Base-by-base conservation (phyloP, 257 asterid species). In the Gentiana dahurica region DNA sequence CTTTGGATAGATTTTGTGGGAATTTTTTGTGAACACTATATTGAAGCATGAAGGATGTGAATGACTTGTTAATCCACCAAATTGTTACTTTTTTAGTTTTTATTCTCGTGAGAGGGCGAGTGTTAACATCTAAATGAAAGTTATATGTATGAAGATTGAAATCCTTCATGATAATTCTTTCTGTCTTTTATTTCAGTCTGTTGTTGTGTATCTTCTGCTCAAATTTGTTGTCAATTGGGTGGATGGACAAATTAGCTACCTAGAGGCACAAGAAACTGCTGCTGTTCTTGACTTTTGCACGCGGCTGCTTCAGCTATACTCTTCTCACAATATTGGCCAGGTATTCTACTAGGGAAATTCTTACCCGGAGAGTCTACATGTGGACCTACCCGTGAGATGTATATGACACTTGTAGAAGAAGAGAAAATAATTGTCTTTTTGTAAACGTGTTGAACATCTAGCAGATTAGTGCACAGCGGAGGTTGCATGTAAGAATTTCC, bases 171-270 rank as follows among this genome's bases (percentile, higher is more conserved):
- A 60, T 56, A 61, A 58, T 66, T 34, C 15, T 58, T 51, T 51
- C 1, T 33, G 15, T 57, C 15, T 57, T n/a, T 13, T 51, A 71
- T 61, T 68, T 59, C 52, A 91, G 98, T 71, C 83, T 71, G 65
- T 75, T 66, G 84, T 91, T 58, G 83, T 91, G 81, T 91, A 91
- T 78, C 89, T 81, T 72, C 78, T 91, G 50, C 95, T 91, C 75
- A 91, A 81, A 76, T 91, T 83, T 76, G 96, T 83, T 53, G 84
- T 86, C 60, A 84, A 85, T 65, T 91, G 97, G 98, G 94, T 91
- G 77, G 92, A 79, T 35, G 95, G 92, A 63, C 98, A 91, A 85
- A 88, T 91, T 69, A 77, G 63, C 76, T 80, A 81, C 82, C 75
- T 91, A 54, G 97, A 91, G 77, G 90, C 94, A 63, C 95, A 69